Conservation (phyloP, 805 yeast genomes). For the Jamesozyma gamospora region DNA sequence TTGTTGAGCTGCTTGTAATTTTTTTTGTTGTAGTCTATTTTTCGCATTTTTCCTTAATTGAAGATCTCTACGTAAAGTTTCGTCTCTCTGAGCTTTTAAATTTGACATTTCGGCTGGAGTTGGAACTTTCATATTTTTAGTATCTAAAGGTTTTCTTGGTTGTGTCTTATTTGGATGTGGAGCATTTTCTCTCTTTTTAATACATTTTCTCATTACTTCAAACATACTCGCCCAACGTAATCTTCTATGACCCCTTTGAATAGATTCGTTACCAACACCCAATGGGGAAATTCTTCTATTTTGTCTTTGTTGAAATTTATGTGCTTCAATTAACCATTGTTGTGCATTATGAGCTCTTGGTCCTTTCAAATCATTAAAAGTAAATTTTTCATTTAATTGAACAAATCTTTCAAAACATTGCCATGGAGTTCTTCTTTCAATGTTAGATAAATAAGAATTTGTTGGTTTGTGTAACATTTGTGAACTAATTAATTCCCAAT, state of each 20-base stretch:
- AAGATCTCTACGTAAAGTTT: conserved; percentile 61
- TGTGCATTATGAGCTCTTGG: conserved; percentile 74
- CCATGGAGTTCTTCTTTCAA: conserved; percentile 96
- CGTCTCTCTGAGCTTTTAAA: conserved; percentile 78
- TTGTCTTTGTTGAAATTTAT: conserved; percentile 77
- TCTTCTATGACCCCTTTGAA: conserved; percentile 85
- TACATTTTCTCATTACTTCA: conserved; percentile 84
- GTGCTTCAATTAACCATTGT: conserved; percentile 87
- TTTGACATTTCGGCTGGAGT: conserved; percentile 79
- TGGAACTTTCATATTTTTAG: conserved; percentile 44
- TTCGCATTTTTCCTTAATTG: conserved; percentile 27
- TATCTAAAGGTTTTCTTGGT: conserved; percentile 33
- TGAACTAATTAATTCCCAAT: conserved; percentile 87
- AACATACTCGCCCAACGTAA: conserved; percentile 95
- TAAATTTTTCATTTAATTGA: conserved; percentile 83
- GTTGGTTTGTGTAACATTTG: conserved; percentile 61
- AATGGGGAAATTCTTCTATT: conserved; percentile 83
- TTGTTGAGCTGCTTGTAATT: conserved; percentile 13
- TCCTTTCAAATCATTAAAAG: conserved; percentile 80
- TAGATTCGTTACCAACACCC: conserved; percentile 87
- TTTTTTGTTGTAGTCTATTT: conserved; percentile 23
- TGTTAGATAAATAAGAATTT: conserved; percentile 68
- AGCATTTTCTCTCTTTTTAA: conserved; percentile 77
- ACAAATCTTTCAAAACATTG: conserved; percentile 95
- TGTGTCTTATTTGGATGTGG: conserved; percentile 47